Evolutionary conservation across 768 basidiomycete genomes (phyloP).

Genomic region (Rhizopogon salebrosus): DNA sequence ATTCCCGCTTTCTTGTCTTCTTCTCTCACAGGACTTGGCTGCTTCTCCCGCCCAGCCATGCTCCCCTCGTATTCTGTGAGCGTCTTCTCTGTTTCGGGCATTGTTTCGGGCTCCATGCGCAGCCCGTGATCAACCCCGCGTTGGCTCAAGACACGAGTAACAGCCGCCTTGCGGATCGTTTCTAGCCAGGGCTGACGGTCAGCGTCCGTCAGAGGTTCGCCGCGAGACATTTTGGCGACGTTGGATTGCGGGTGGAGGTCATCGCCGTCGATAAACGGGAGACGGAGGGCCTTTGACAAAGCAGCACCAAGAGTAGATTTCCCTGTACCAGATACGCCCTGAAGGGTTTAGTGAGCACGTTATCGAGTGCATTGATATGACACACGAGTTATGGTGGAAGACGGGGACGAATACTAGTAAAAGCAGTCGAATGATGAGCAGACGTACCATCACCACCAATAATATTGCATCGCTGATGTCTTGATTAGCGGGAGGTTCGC

Average conservation of each 20-base stretch:
- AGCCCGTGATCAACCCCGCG: constrained; percentile 18
- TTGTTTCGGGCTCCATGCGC: constrained; percentile 11
- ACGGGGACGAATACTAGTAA: not conserved
- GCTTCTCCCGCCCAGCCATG: constrained; percentile 6
- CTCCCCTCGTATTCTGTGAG: constrained; percentile 1
- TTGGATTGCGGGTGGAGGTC: constrained; percentile 78
- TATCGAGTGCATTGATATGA: not conserved
- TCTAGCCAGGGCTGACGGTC: constrained; percentile 88
- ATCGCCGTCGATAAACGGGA: constrained; percentile 88
- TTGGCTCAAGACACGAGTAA: constrained; percentile 18
- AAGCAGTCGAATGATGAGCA: not conserved
- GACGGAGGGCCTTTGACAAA: constrained; percentile 51
- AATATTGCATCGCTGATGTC: constrained; percentile 19
- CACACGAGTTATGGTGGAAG: not conserved
- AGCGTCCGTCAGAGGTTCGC: constrained; percentile 69
- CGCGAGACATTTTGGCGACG: constrained; percentile 82
- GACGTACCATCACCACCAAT: constrained; percentile 48
- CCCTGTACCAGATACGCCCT: constrained; percentile 75
- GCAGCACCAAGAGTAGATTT: constrained; percentile 66
- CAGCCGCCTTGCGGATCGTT: constrained; percentile 58
- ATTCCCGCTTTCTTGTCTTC: constrained; percentile 37
- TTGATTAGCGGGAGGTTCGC: not conserved
- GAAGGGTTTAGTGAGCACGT: not conserved
- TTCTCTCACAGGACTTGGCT: constrained; percentile 1
- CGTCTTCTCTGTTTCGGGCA: constrained; percentile 4